Conservation (phyloP, 164 flowering plant genomes). For the Berberis vulgaris region DNA sequence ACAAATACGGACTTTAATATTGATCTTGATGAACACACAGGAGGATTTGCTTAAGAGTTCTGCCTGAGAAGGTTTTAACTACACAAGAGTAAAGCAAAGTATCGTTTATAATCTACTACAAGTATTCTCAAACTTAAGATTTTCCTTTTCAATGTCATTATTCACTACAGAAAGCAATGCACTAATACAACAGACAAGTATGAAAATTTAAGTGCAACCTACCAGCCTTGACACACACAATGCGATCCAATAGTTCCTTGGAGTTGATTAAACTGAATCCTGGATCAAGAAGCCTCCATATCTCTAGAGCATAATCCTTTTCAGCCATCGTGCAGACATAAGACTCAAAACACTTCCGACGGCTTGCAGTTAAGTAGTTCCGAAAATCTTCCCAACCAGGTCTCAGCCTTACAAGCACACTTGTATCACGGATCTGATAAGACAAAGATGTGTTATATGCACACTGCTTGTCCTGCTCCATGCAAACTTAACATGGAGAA, state of each 20-base stretch:
- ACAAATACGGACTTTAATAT: too few species aligned
- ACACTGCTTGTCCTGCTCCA: too few species aligned
- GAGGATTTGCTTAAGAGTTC: too few species aligned
- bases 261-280: constrained; percentile 78
- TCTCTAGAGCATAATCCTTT: constrained; percentile 97
- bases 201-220: constrained; percentile 11
- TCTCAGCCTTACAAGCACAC: constrained; percentile 98
- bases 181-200: neutral
- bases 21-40: too few species aligned
- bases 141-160: too few species aligned
- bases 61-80: too few species aligned
- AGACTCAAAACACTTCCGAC: constrained; percentile 99
- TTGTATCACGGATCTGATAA: constrained; percentile 92
- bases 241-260: constrained; percentile 66
- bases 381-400: constrained; percentile 99
- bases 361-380: constrained; percentile 91
- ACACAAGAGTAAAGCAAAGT: too few species aligned
- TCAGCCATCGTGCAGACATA: constrained; percentile 99
- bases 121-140: too few species aligned
- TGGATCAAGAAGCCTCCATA: constrained; percentile 99
- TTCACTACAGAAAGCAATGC: too few species aligned
- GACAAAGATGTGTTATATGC: neutral
- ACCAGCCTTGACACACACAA: constrained; percentile 98
- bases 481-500: too few species aligned
- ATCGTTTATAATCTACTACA: too few species aligned